phyloP scores from a whole-genome alignment of 2,329 filamentous ascomycete species.

The Penicillium sp. region DNA sequence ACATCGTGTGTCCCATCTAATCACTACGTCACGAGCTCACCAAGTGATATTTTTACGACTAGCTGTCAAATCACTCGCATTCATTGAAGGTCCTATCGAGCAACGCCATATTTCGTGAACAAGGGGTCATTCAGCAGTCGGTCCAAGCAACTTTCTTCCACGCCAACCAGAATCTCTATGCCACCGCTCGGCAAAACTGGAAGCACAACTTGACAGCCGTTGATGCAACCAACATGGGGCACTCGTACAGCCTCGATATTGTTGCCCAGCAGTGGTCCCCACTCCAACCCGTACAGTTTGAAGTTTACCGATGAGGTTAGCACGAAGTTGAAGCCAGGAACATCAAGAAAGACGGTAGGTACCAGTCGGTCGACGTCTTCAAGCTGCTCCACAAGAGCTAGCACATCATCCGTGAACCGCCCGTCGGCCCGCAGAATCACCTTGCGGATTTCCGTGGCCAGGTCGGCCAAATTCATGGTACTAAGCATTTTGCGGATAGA shows the following conservation, averaged over 20 bases:
- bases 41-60: too few species aligned
- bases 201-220: conserved; percentile 33
- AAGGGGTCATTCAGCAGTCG: conserved; percentile 31
- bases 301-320: conserved; percentile 37
- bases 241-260: conserved; percentile 31
- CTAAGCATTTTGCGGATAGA: conserved; percentile 30
- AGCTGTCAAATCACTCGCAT: background rate
- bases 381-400: conserved; percentile 31
- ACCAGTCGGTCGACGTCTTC: conserved; percentile 34
- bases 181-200: conserved; percentile 33
- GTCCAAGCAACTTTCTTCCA: conserved; percentile 30
- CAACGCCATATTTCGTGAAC: conserved; percentile 25
- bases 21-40: too few species aligned
- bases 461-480: conserved; percentile 30
- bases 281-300: conserved; percentile 34
- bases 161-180: conserved; percentile 36
- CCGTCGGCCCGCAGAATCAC: conserved; percentile 31
- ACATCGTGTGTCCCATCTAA: too few species aligned
- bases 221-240: conserved; percentile 34
- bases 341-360: conserved; percentile 36
- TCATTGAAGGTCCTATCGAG: background rate
- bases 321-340: conserved; percentile 35
- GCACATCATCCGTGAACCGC: conserved; percentile 30
- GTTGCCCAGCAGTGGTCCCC: conserved; percentile 32
- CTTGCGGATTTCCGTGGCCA: conserved; percentile 37